Evolutionary conservation across 1,139 yeast species (phyloP).

Genomic region (Debaryomyces coudertii): DNA sequence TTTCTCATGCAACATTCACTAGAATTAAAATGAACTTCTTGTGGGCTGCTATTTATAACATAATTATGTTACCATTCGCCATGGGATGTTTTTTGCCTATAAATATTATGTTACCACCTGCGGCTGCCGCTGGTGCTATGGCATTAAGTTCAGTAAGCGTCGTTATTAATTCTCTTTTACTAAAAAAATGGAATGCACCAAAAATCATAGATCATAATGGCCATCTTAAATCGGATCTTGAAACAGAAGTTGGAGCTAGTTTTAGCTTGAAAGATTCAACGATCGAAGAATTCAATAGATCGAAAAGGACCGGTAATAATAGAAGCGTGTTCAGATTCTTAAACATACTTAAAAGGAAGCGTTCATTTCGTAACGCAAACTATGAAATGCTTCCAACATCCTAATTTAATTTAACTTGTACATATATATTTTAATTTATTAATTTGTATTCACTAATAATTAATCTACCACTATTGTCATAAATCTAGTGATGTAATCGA

Average conservation of each 20-base stretch:
- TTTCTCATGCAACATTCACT: slow-evolving; percentile 69
- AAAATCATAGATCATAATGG: slow-evolving; percentile 19
- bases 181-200: slow-evolving; percentile 65
- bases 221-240: slow-evolving; percentile 24
- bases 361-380: neutral
- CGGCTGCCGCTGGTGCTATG: slow-evolving; percentile 93
- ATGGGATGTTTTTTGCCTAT: slow-evolving; percentile 88
- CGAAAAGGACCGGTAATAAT: slow-evolving; percentile 23
- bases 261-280: slow-evolving; percentile 38
- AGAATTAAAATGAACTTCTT: slow-evolving; percentile 80
- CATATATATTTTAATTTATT: neutral
- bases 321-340: neutral
- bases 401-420: neutral
- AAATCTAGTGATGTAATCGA: neutral
- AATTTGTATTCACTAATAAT: neutral
- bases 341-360: neutral
- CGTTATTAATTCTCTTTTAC: slow-evolving; percentile 72
- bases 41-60: slow-evolving; percentile 85
- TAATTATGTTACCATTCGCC: slow-evolving; percentile 91
- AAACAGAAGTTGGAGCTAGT: slow-evolving; percentile 22
- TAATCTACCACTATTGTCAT: neutral
- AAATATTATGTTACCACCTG: slow-evolving; percentile 79
- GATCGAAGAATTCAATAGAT: slow-evolving; percentile 32
- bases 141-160: slow-evolving; percentile 91
- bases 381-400: slow-evolving; percentile 5